Percentiles rank a stretch among this genome's conserved stretches.
Conservation (phyloP, 1,284 basidiomycete genomes). For the Naganishia albida region DNA sequence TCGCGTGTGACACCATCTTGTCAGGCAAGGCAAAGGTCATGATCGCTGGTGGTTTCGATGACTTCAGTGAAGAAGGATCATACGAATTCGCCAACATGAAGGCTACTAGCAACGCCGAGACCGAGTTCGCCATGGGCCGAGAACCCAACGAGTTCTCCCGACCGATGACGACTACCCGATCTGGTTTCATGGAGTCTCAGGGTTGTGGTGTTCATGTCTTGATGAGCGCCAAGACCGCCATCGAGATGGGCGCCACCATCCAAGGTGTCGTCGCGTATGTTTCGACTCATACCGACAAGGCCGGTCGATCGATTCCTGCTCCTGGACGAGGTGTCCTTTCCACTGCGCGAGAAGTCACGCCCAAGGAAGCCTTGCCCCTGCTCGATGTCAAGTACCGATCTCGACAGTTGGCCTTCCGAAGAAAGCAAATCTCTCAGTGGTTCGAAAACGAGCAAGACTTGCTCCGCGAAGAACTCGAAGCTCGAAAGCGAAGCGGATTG, state of each 20-base stretch:
- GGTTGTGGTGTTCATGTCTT: slow-evolving; percentile 95
- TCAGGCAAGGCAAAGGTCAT: slow-evolving; percentile 98
- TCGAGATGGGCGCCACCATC: slow-evolving; percentile 90
- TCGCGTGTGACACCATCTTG: slow-evolving; percentile 92
- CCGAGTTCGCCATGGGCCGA: slow-evolving; percentile 96
- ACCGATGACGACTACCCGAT: slow-evolving; percentile 90
- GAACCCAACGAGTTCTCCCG: slow-evolving; percentile 98
- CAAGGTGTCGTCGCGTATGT: slow-evolving; percentile 93
- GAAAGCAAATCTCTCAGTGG: slow-evolving; percentile 91
- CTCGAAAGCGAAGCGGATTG: slow-evolving; percentile 59
- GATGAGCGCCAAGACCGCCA: slow-evolving; percentile 93
- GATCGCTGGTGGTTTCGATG: slow-evolving; percentile 98
- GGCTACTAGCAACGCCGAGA: slow-evolving; percentile 94
- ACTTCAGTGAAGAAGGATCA: slow-evolving; percentile 94
- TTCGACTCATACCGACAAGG: slow-evolving; percentile 95
- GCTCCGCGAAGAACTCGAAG: slow-evolving; percentile 70
- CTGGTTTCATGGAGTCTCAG: slow-evolving; percentile 97
- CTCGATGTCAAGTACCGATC: slow-evolving; percentile 83
- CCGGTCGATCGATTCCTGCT: slow-evolving; percentile 89
- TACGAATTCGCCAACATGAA: slow-evolving; percentile 99
- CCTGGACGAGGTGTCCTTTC: slow-evolving; percentile 87
- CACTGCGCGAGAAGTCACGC: slow-evolving; percentile 74
- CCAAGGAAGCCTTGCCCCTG: slow-evolving; percentile 69
- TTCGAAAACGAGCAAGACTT: slow-evolving; percentile 80
- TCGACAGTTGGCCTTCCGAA: slow-evolving; percentile 88